These are phyloP conservation scores for Somion occarium DNA, from an alignment of 1,284 basidiomycete genomes.

Conservation along the genomic window DNA sequence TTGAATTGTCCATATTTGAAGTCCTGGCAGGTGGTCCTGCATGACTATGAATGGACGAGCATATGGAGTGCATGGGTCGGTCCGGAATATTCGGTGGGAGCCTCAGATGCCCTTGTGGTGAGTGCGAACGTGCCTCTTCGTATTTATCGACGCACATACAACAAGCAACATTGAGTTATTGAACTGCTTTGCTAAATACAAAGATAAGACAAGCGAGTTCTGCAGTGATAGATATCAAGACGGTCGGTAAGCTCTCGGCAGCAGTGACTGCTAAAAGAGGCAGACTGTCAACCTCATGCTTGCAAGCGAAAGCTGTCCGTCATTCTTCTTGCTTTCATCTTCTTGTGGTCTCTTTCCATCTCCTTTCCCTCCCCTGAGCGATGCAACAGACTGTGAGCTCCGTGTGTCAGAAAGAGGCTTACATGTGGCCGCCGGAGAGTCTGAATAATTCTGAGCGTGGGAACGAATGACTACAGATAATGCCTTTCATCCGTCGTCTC, in stretches of 20 bases:
- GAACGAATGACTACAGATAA: conserved; percentile 11
- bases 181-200: no score
- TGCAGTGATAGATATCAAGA: no score
- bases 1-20: neutral
- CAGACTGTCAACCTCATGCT: neutral
- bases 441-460: conserved; percentile 5
- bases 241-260: neutral
- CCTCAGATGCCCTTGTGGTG: neutral
- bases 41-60: conserved; percentile 6
- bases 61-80: conserved; percentile 7
- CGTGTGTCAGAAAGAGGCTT: neutral
- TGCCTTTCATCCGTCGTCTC: conserved; percentile 3
- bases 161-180: no score
- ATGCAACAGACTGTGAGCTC: no score
- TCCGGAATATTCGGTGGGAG: neutral
- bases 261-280: neutral
- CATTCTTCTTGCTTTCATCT: neutral
- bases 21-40: conserved; percentile 3
- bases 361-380: no score
- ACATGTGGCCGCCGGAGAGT: no score
- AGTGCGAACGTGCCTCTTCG: neutral
- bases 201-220: neutral
- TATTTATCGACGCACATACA: no score
- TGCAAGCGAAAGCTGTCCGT: neutral
- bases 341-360: no score